phyloP scores from a whole-genome alignment of 352 stramenopile genomes.

The Phytophthora tentaculata region DNA sequence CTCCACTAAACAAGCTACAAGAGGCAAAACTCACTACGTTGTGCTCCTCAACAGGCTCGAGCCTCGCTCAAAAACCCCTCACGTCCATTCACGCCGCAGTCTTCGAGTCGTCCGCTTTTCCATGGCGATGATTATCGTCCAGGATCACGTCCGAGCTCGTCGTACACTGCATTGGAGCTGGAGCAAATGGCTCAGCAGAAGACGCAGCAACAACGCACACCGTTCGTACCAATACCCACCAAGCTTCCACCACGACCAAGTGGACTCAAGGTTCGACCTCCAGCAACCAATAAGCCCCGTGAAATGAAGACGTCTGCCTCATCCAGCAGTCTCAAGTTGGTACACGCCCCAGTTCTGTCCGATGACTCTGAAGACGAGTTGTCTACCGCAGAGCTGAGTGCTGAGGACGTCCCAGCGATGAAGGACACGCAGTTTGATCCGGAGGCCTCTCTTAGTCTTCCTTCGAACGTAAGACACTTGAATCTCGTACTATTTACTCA shows the following conservation, averaged over 20 bases:
- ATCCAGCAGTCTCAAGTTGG: slow-evolving; percentile 42
- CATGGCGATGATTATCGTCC: slow-evolving; percentile 82
- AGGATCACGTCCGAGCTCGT: slow-evolving; percentile 70
- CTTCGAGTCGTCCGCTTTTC: slow-evolving; percentile 63
- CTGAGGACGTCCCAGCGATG: slow-evolving; percentile 1
- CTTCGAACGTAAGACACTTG: slow-evolving; percentile 41
- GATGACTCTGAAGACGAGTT: slow-evolving; percentile 11
- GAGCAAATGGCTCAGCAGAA: slow-evolving; percentile 41
- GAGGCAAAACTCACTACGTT: background rate
- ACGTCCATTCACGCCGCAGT: slow-evolving; percentile 77
- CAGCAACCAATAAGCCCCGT: background rate
- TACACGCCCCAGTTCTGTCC: slow-evolving; percentile 47
- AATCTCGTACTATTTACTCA: background rate
- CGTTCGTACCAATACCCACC: slow-evolving; percentile 12
- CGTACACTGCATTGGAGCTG: slow-evolving; percentile 56
- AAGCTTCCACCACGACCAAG: slow-evolving; percentile 28
- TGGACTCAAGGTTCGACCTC: slow-evolving; percentile 16
- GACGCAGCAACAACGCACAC: slow-evolving; percentile 15
- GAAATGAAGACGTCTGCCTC: background rate
- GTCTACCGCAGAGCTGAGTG: background rate
- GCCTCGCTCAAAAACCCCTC: slow-evolving; percentile 85
- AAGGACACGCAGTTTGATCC: slow-evolving; percentile 36
- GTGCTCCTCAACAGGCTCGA: slow-evolving; percentile 46
- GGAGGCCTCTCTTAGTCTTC: slow-evolving; percentile 57
- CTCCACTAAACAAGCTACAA: background rate